Evolutionary conservation across 208 protist genomes (phyloP).

Genomic region (Trypanosoma lewisi): DNA sequence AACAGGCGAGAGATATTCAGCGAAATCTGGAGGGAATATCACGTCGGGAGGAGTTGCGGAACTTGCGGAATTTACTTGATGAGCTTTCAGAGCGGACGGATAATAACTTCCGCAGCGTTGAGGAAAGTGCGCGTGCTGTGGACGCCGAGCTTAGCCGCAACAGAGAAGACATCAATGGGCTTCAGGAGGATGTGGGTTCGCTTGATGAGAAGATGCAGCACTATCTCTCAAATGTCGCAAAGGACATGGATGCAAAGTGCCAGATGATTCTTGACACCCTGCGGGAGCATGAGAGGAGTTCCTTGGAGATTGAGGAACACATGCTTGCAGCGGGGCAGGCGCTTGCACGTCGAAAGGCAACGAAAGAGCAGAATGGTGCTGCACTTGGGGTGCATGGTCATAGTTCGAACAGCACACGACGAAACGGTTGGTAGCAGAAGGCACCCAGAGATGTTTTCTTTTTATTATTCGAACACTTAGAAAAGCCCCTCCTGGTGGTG

Average conservation of each 20-base stretch:
- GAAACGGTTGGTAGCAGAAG: conserved; percentile 11
- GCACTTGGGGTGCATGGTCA: neutral
- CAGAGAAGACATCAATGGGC: conserved; percentile 30
- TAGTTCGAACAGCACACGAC: neutral
- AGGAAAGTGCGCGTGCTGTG: conserved; percentile 73
- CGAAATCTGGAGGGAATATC: neutral
- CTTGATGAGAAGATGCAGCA: conserved; percentile 45
- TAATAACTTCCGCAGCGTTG: conserved; percentile 79
- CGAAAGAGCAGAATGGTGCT: neutral
- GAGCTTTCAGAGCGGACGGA: conserved; percentile 82
- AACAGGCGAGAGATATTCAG: neutral
- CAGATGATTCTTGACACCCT: conserved; percentile 60
- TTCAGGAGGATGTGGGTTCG: conserved; percentile 38
- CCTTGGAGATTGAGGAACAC: conserved; percentile 72
- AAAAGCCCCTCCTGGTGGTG: no score
- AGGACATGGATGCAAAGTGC: conserved; percentile 61
- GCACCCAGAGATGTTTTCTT: neutral
- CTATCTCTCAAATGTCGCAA: conserved; percentile 34
- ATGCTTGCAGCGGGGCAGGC: conserved; percentile 70
- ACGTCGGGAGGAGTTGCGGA: conserved; percentile 1
- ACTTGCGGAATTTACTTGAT: conserved; percentile 59
- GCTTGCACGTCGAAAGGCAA: conserved; percentile 34
- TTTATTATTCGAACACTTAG: neutral
- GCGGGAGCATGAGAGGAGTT: conserved; percentile 63
- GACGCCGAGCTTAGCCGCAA: conserved; percentile 65